These are phyloP conservation scores for Phalaenopsis hybrid DNA, from an alignment of 116 monocot species.

Conservation along the genomic window DNA sequence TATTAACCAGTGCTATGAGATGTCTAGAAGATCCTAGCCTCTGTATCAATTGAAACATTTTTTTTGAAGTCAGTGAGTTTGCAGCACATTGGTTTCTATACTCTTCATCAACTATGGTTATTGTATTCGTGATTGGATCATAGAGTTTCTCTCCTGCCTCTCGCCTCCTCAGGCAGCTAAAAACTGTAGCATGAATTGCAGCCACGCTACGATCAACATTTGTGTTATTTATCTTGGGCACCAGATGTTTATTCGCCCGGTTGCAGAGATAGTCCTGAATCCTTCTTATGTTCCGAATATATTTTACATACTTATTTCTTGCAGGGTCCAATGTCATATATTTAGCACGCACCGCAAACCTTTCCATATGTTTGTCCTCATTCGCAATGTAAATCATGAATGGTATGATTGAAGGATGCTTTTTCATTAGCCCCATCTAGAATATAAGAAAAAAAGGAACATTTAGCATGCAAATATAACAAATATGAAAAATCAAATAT, in stretches of 20 bases:
- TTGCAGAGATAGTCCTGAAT: constrained; percentile 91
- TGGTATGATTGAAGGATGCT: constrained; percentile 85
- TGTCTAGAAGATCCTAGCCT: constrained; percentile 66
- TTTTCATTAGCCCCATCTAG: constrained; percentile 97
- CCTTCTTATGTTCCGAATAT: constrained; percentile 79
- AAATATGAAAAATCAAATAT: not conserved
- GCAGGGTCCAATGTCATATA: constrained; percentile 90
- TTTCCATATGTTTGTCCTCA: constrained; percentile 83
- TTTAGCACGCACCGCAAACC: constrained; percentile 94
- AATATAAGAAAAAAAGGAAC: not conserved
- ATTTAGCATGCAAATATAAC: not conserved
- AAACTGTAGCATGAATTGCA: constrained; percentile 85
- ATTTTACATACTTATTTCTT: constrained; percentile 89
- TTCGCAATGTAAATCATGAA: constrained; percentile 89
- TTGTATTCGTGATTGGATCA: constrained; percentile 68
- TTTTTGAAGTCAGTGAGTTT: constrained; percentile 71
- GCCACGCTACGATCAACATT: constrained; percentile 92
- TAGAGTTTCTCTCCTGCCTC: constrained; percentile 65
- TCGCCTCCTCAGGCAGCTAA: constrained; percentile 64
- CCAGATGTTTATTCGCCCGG: constrained; percentile 76
- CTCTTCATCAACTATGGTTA: constrained; percentile 58
- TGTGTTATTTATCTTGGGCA: constrained; percentile 90
- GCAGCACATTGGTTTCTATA: constrained; percentile 66
- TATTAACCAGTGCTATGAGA: constrained; percentile 79
- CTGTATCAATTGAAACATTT: constrained; percentile 83